Conservation (phyloP, 2,329 filamentous ascomycete genomes). For the Beauveria rudraprayagi region DNA sequence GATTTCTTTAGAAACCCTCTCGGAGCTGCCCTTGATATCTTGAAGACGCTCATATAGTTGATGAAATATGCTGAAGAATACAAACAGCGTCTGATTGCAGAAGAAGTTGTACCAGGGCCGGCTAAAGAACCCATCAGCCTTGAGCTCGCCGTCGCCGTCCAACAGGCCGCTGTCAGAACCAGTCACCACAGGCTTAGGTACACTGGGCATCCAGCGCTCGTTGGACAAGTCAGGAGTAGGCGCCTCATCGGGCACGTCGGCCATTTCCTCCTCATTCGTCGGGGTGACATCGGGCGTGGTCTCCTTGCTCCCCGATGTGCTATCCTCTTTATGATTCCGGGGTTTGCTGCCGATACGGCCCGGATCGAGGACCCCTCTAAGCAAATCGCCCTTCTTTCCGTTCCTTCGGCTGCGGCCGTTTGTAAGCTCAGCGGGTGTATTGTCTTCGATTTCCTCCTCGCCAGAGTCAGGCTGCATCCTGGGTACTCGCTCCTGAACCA, state of each 20-base stretch:
- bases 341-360: slow-evolving; percentile 62
- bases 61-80: slow-evolving; percentile 91
- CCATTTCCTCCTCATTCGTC: slow-evolving; percentile 67
- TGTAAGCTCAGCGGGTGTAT: slow-evolving; percentile 61
- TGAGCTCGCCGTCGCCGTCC: slow-evolving; percentile 56
- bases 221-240: slow-evolving; percentile 54
- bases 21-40: slow-evolving; percentile 73
- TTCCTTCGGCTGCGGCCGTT: slow-evolving; percentile 62
- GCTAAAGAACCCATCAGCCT: slow-evolving; percentile 70
- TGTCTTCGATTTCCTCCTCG: slow-evolving; percentile 71
- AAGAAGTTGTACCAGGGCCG: slow-evolving; percentile 84
- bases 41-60: slow-evolving; percentile 79
- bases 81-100: slow-evolving; percentile 82
- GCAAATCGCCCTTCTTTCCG: slow-evolving; percentile 71
- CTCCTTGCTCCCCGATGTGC: slow-evolving; percentile 72
- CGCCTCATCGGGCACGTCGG: slow-evolving; percentile 50
- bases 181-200: slow-evolving; percentile 48
- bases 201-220: slow-evolving; percentile 56
- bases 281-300: slow-evolving; percentile 80
- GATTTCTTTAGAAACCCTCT: slow-evolving; percentile 65
- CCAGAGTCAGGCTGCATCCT: slow-evolving; percentile 63
- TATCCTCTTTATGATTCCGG: slow-evolving; percentile 70
- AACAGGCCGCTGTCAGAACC: slow-evolving; percentile 38
- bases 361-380: slow-evolving; percentile 78
- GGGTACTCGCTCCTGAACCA: slow-evolving; percentile 56